Conservation (phyloP, 176 grass and related monocot genomes). For the Paspalum vaginatum region DNA sequence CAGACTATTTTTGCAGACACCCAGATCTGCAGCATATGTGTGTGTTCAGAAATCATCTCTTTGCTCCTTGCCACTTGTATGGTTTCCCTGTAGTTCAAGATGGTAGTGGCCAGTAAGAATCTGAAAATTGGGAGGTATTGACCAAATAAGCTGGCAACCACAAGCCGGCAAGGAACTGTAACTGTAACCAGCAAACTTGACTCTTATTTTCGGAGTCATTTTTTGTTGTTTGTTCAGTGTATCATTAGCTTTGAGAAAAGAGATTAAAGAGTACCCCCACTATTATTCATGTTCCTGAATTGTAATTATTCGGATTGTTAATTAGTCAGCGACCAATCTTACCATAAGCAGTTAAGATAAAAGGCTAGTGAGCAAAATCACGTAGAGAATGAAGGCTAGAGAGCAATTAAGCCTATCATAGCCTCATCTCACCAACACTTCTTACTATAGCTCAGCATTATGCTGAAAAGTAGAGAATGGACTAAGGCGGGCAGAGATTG, state of each 20-base stretch:
- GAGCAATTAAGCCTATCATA: background rate
- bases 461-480: background rate
- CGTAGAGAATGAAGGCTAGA: no score
- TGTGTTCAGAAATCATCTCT: constrained; percentile 28
- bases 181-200: background rate
- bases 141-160: background rate
- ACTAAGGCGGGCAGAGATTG: background rate
- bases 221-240: background rate
- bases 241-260: constrained; percentile 18
- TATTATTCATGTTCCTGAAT: background rate
- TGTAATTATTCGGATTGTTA: constrained; percentile 13
- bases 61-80: constrained; percentile 19
- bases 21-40: constrained; percentile 31
- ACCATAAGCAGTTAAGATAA: background rate
- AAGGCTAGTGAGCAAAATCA: constrained; percentile 18
- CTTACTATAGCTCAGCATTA: background rate
- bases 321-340: constrained; percentile 15
- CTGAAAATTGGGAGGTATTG: constrained; percentile 1
- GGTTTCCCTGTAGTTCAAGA: background rate
- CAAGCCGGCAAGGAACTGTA: background rate
- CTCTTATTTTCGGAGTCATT: background rate
- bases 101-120: background rate
- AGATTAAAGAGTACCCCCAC: background rate
- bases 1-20: constrained; percentile 34
- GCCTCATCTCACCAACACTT: background rate